Percentiles rank a stretch among this genome's conserved stretches.
Conservation (phyloP, 768 basidiomycete species). For the Dictyophora rubrovolvata region DNA sequence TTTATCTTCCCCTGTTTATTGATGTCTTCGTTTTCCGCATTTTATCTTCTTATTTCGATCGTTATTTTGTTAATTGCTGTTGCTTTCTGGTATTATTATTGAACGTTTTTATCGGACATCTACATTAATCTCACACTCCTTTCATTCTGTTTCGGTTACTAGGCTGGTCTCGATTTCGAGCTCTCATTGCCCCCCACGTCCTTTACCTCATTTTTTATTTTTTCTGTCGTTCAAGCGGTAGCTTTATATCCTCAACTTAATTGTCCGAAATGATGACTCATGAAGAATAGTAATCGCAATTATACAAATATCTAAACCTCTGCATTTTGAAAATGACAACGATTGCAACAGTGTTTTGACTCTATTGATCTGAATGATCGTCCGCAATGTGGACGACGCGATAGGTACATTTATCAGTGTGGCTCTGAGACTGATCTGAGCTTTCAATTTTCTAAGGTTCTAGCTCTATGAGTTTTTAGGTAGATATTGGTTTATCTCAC, state of each 20-base stretch:
- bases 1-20: background rate
- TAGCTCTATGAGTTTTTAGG: too few relatives aligned
- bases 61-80: background rate
- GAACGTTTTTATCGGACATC: background rate
- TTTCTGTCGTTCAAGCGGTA: background rate
- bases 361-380: too few relatives aligned
- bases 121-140: background rate
- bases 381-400: too few relatives aligned
- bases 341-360: background rate
- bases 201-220: background rate
- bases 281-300: background rate
- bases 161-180: background rate
- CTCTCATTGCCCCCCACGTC: background rate
- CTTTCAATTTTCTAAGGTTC: too few relatives aligned
- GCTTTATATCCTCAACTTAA: background rate
- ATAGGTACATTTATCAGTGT: too few relatives aligned
- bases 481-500: too few relatives aligned
- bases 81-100: background rate
- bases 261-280: background rate
- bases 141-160: background rate
- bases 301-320: background rate
- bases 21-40: background rate
- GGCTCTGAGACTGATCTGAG: too few relatives aligned
- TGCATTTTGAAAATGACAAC: background rate
- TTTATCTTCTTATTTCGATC: background rate